These are phyloP conservation scores for Aspergillus sp. DNA, from an alignment of 2,329 filamentous ascomycete genomes.

Conservation along the genomic window DNA sequence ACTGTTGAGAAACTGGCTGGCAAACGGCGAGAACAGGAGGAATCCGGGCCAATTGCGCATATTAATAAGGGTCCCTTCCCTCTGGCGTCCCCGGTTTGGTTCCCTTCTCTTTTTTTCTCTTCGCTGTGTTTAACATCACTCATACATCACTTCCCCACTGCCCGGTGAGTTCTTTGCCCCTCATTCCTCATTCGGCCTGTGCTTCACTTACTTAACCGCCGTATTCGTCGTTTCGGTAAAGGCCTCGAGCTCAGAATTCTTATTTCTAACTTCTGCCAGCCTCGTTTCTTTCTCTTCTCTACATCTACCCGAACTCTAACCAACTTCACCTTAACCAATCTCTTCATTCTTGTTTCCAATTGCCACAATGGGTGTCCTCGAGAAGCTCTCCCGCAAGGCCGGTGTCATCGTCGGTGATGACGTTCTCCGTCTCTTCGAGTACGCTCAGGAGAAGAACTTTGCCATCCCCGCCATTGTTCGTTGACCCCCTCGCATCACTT, in stretches of 20 bases:
- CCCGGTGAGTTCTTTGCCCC: slow-evolving; percentile 36
- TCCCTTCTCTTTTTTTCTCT: slow-evolving; percentile 1
- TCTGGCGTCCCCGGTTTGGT: background rate
- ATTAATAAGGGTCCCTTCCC: slow-evolving; percentile 1
- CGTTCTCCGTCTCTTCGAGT: slow-evolving; percentile 75
- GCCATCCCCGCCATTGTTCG: slow-evolving; percentile 79
- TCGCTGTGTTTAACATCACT: slow-evolving; percentile 20
- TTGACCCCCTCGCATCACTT: slow-evolving; percentile 13
- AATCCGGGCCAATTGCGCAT: slow-evolving; percentile 2
- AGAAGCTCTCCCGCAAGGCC: slow-evolving; percentile 62
- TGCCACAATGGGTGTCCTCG: slow-evolving; percentile 46
- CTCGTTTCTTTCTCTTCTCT: slow-evolving; percentile 7
- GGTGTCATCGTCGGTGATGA: slow-evolving; percentile 69
- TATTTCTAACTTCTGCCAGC: slow-evolving; percentile 11
- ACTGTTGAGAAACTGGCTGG: background rate
- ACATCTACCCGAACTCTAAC: slow-evolving; percentile 8
- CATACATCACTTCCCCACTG: slow-evolving; percentile 31
- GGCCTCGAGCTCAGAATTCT: slow-evolving; percentile 15
- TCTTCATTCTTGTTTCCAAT: background rate
- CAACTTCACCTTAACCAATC: background rate
- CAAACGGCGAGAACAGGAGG: background rate
- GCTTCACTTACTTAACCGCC: slow-evolving; percentile 13
- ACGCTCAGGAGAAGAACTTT: slow-evolving; percentile 83
- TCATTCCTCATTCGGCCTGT: slow-evolving; percentile 17
- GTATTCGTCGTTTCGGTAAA: slow-evolving; percentile 30